These are phyloP conservation scores for Spathaspora girioi DNA, from an alignment of 805 yeast species.

Conservation along the genomic window DNA sequence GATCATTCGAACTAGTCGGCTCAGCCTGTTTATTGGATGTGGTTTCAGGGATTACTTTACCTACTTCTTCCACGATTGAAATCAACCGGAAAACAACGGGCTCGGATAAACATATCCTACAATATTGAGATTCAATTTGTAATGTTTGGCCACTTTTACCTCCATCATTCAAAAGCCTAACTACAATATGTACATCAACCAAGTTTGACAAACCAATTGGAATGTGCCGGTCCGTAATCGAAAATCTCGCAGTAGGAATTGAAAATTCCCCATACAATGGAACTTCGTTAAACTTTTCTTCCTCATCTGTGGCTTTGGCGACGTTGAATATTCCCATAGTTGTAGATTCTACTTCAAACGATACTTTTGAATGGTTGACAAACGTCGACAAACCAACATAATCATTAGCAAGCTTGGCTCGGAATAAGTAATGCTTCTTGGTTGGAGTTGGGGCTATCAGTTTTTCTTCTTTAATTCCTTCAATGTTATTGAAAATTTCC, in stretches of 20 bases:
- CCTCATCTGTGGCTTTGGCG: constrained; percentile 4
- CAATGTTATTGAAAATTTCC: not conserved
- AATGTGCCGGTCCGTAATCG: constrained; percentile 35
- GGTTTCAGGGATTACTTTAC: constrained; percentile 1
- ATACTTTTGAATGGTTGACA: constrained; percentile 25
- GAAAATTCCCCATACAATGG: constrained; percentile 36
- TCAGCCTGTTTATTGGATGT: not conserved
- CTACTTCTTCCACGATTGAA: constrained; percentile 25
- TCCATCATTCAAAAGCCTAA: constrained; percentile 39
- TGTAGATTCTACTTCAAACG: constrained; percentile 33
- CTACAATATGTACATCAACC: constrained; percentile 42
- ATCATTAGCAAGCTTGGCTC: constrained; percentile 23
- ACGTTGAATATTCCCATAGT: constrained; percentile 21
- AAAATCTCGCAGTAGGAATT: constrained; percentile 41
- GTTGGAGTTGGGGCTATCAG: not conserved
- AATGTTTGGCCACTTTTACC: constrained; percentile 37
- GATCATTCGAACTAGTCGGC: not conserved
- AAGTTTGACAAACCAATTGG: constrained; percentile 39
- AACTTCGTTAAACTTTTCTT: constrained; percentile 10
- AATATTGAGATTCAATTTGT: constrained; percentile 56
- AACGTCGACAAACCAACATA: constrained; percentile 35
- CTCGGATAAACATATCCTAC: constrained; percentile 57
- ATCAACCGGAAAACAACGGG: constrained; percentile 40
- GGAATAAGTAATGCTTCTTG: constrained; percentile 15
- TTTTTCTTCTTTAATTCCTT: not conserved